Percentiles rank a stretch among this genome's conserved stretches.
phyloP scores from a whole-genome alignment of 768 basidiomycete genomes.

The Psilocybe cyanescens region DNA sequence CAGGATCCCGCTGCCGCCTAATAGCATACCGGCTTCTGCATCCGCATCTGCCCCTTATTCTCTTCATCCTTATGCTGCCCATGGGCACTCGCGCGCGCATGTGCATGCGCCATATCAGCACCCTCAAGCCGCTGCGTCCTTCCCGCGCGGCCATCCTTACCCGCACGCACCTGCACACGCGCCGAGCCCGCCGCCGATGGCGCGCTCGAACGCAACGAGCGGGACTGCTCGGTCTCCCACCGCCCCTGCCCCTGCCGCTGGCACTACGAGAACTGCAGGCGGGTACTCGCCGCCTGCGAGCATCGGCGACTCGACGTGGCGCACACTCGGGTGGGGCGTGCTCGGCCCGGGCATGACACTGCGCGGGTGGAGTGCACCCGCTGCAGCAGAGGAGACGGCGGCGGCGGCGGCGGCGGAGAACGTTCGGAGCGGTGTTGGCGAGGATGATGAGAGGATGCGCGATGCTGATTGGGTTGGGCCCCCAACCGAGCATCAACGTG shows the following conservation, averaged over 20 bases:
- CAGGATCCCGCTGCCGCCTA: conserved; percentile 40
- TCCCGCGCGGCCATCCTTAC: not conserved
- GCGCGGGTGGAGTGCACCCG: too few relatives aligned
- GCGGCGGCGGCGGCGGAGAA: not conserved
- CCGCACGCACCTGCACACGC: not conserved
- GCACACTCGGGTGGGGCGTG: conserved; percentile 30
- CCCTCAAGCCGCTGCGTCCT: not conserved
- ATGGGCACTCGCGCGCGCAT: not conserved
- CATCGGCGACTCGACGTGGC: conserved; percentile 50
- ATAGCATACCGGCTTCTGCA: too few relatives aligned
- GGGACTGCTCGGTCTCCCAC: too few relatives aligned
- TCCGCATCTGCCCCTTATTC: conserved; percentile 7
- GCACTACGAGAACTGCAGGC: too few relatives aligned
- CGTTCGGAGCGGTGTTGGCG: not conserved
- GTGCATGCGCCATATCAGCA: not conserved
- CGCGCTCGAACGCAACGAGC: not conserved
- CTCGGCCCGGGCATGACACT: not conserved
- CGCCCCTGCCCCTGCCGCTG: too few relatives aligned
- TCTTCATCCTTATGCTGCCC: not conserved
- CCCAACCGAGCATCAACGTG: too few relatives aligned
- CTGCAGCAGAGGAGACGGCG: not conserved
- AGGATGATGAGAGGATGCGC: not conserved
- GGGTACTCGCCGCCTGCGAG: conserved; percentile 40
- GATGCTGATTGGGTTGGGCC: too few relatives aligned
- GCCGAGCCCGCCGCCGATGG: not conserved